A percentile compares a stretch with the other conserved stretches of the same genome.
These are phyloP conservation scores for Lagerstroemia fauriei DNA, from an alignment of 441 rosid genomes.

Conservation along the genomic window DNA sequence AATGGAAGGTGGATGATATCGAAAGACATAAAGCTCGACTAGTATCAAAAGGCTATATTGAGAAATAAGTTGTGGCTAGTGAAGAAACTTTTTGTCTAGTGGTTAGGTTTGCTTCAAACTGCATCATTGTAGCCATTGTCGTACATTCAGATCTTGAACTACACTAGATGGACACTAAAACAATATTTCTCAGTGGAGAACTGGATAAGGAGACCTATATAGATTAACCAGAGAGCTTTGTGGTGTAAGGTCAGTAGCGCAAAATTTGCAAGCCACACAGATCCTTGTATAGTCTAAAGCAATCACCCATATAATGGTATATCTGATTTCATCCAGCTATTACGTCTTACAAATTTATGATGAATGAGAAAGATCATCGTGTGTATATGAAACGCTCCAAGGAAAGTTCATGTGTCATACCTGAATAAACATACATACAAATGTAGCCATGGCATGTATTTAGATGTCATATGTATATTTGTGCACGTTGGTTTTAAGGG, in stretches of 20 bases:
- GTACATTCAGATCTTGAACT: slow-evolving; percentile 12
- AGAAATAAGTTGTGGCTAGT: not conserved
- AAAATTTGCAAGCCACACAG: not conserved
- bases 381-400: slow-evolving; percentile 5
- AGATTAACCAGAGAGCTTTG: not conserved
- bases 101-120: slow-evolving; percentile 5
- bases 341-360: not conserved
- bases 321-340: not conserved
- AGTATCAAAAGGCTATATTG: too few species aligned
- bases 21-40: too few species aligned
- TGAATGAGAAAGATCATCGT: not conserved
- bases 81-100: not conserved
- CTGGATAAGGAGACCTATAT: slow-evolving; percentile 4
- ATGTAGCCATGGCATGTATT: too few species aligned
- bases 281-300: slow-evolving; percentile 15
- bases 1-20: too few species aligned
- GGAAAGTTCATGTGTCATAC: too few species aligned
- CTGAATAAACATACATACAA: too few species aligned
- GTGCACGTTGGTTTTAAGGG: too few species aligned
- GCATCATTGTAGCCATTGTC: slow-evolving; percentile 9
- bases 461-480: too few species aligned
- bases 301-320: slow-evolving; percentile 3
- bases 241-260: not conserved
- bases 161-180: not conserved
- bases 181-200: not conserved